Evolutionary conservation across 1,284 basidiomycete species (phyloP).

Genomic region (Xerocomus minutiporus): DNA sequence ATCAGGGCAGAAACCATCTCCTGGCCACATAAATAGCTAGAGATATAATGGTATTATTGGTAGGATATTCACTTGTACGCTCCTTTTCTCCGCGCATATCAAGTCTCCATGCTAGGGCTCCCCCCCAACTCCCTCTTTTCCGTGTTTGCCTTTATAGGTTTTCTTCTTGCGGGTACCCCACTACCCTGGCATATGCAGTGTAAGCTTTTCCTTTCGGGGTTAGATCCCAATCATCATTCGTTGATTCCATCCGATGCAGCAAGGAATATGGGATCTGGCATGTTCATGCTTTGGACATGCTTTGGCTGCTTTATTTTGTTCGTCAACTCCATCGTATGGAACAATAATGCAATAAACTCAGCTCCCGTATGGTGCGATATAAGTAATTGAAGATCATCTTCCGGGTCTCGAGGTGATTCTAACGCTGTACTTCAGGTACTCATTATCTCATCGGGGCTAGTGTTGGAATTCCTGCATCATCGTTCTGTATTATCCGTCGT

Average conservation of each 20-base stretch:
- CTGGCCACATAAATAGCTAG: neutral
- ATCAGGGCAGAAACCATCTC: neutral
- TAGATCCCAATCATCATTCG: neutral
- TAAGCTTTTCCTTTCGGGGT: neutral
- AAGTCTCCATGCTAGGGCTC: neutral
- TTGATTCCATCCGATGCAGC: slow-evolving; percentile 21
- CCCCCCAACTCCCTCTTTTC: slow-evolving; percentile 13
- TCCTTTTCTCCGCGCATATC: neutral
- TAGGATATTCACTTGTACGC: neutral
- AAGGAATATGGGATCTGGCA: slow-evolving; percentile 55
- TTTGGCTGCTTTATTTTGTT: slow-evolving; percentile 51
- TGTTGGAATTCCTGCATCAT: slow-evolving; percentile 40
- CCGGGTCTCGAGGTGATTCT: neutral
- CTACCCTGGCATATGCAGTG: slow-evolving; percentile 55
- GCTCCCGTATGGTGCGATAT: slow-evolving; percentile 77
- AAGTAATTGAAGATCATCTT: slow-evolving; percentile 38
- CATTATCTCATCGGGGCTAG: slow-evolving; percentile 26
- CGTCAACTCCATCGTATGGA: slow-evolving; percentile 68
- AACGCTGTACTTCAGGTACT: slow-evolving; percentile 3
- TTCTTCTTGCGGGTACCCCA: slow-evolving; percentile 47
- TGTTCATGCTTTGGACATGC: slow-evolving; percentile 61
- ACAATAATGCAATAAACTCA: slow-evolving; percentile 48
- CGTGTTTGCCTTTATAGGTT: slow-evolving; percentile 42
- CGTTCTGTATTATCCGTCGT: slow-evolving; percentile 43
- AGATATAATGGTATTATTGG: neutral